phyloP scores from a whole-genome alignment of 805 yeast species.

The Ogataea pini region DNA sequence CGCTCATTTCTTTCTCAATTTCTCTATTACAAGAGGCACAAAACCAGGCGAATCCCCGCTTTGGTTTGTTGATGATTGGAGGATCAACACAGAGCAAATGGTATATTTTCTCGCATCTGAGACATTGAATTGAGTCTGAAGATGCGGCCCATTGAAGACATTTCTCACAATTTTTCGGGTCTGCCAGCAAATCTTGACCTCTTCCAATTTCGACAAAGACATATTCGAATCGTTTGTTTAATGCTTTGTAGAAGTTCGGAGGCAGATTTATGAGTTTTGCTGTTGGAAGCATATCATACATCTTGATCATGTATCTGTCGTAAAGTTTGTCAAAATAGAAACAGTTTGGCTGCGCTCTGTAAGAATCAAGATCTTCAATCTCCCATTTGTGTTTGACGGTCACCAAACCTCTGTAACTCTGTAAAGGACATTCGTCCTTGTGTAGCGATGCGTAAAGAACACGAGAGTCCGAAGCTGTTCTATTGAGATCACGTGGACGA shows the following conservation, averaged over 20 bases:
- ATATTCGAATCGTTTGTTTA: constrained; percentile 67
- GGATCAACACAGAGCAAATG: constrained; percentile 88
- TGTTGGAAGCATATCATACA: constrained; percentile 78
- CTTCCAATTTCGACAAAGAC: constrained; percentile 73
- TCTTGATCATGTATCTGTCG: constrained; percentile 81
- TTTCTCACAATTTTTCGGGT: constrained; percentile 68
- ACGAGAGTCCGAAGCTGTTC: constrained; percentile 68
- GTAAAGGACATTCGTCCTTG: constrained; percentile 76
- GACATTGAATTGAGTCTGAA: constrained; percentile 74
- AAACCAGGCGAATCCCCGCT: constrained; percentile 87
- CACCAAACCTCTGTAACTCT: constrained; percentile 73
- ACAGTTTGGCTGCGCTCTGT: constrained; percentile 58
- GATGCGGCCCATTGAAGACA: constrained; percentile 87
- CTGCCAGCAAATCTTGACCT: constrained; percentile 59
- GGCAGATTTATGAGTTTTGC: constrained; percentile 57
- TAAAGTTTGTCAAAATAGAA: constrained; percentile 86
- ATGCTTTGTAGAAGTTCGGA: constrained; percentile 56
- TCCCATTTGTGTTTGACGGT: constrained; percentile 69
- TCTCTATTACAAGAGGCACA: constrained; percentile 76
- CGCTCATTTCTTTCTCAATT: constrained; percentile 46
- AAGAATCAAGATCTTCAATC: constrained; percentile 57
- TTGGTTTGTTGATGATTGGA: constrained; percentile 75
- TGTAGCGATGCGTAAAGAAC: constrained; percentile 82
- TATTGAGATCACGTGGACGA: constrained; percentile 81
- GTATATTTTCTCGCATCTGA: constrained; percentile 67